Evolutionary conservation across 148 eudicot species (phyloP), one percentile per base, ranked within the genome.

Genomic region (Cornus suecica): DNA sequence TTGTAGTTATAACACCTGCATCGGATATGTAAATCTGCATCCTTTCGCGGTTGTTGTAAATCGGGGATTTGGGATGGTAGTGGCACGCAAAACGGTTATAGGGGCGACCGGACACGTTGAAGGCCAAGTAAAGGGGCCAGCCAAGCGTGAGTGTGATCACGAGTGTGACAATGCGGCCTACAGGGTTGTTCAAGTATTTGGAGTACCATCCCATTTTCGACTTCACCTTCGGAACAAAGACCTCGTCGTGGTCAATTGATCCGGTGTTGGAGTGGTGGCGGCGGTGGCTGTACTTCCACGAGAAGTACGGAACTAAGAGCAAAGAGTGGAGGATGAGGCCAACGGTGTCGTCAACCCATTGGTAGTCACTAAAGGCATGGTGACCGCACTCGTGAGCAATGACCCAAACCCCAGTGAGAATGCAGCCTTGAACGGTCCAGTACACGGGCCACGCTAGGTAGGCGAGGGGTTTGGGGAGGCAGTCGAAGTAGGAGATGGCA

Each of bases 241-340:
- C 90, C 60, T 89, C 92, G 32, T 89, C 92, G 1, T 72, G 75
- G 9, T 89, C 88, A 6, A 89, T 76, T 15, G 92, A 87, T 1
- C 87, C 87, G 4, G 88, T 89, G 85, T 89, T 89, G 25, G 90
- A 86, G 79, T 89, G 92, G 82, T 89, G 92, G 62, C 90, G 88
- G 10, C 92, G 85, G 73, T 89, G 92, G 61, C 92, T 89, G 65
- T 85, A 89, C 67, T 88, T 88, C 92, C 89, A 84, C 1, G 91
- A 89, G 85, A 87, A 89, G 81, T 86, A 87, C 0, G 91, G 93
- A 60, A 90, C 91, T 8, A 90, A 16, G 34, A 88, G 89, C 65
- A 72, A 71, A 0, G 91, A 86, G 76, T 90, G 94, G 11, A 90
- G 88, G 79, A 83, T n/a, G 20, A 90, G 80, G 71, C 91, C 94